phyloP scores from a whole-genome alignment of 2,329 filamentous ascomycete genomes.

The Aspergillus tanneri region DNA sequence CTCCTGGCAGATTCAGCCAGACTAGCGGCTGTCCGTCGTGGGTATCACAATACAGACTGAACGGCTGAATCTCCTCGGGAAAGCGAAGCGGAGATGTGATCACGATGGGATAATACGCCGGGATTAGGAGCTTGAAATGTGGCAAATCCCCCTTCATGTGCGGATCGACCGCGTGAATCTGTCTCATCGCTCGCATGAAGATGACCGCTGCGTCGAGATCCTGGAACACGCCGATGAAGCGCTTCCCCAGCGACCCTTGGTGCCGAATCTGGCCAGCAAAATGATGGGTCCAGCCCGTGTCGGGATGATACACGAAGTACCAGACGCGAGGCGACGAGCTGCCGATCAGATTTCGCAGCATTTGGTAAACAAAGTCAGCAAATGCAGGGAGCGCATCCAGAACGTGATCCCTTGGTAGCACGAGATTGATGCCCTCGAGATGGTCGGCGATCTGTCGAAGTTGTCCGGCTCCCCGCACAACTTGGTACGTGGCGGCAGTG shows the following conservation, averaged over 20 bases:
- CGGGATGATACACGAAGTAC: slow-evolving; percentile 7
- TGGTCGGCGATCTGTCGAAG: slow-evolving; percentile 6
- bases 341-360: slow-evolving; percentile 5
- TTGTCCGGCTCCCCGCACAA: not conserved
- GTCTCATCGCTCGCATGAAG: slow-evolving; percentile 2
- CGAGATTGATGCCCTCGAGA: slow-evolving; percentile 2
- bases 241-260: slow-evolving; percentile 1
- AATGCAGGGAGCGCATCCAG: slow-evolving; percentile 1
- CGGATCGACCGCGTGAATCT: not conserved
- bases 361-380: slow-evolving; percentile 4
- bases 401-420: not conserved
- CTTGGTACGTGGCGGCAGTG: slow-evolving; percentile 2
- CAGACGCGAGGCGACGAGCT: slow-evolving; percentile 2
- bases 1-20: slow-evolving; percentile 5
- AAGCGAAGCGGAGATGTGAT: not conserved
- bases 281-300: slow-evolving; percentile 9
- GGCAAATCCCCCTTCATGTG: not conserved
- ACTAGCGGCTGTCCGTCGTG: slow-evolving; percentile 2
- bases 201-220: slow-evolving; percentile 3
- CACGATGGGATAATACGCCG: slow-evolving; percentile 3
- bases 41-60: slow-evolving; percentile 1
- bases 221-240: slow-evolving; percentile 5
- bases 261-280: slow-evolving; percentile 3
- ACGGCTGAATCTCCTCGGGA: slow-evolving; percentile 1
- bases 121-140: slow-evolving; percentile 4